Evolutionary conservation across 2,329 filamentous ascomycete species (phyloP), one percentile per base, ranked within the genome.

Genomic region (Epichloe brachyelytri): DNA sequence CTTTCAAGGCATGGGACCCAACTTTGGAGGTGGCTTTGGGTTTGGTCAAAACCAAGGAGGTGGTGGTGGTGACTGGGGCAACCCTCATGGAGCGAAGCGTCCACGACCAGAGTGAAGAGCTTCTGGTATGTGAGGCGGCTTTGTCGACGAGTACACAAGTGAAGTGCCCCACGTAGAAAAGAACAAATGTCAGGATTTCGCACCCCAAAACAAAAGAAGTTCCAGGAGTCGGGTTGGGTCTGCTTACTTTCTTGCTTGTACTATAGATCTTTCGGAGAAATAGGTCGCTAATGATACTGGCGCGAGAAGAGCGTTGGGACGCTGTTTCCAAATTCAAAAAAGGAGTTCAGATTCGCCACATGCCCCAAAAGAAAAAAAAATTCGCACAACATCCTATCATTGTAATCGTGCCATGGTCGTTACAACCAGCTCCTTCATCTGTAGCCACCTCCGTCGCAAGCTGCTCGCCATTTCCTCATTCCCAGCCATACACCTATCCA

Each of bases 21-120:
- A 82, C 60, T 91, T 89, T 68, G 86, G 85, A 62, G 79, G 83
- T 38, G 80, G 75, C 52, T 89, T 88, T 11, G 62, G 61, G 70
- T 91, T 88, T 65, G 72, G 74, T 46, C 70, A 65, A 53, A 69
- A 74, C 59, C 75, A 76, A 56, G 65, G 66, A 33, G 69, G 70
- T n/a, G 44, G 30, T 5, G 43, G 68, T 51, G 69, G 81, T 52
- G 82, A 83, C 51, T 81, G 80, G 67, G 86, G 86, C 74, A 91
- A 91, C 61, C 87, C 87, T 5, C 87, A 91, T 58, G 86, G 86
- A 33, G 82, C 83, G 3, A 93, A 93, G 71, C 76, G 87, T 57
- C 83, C 85, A 57, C 78, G 87, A 55, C 85, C 86, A 54, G 87
- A 90, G 63, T 77, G 72, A 65, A 37, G 39, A 46, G 46, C 38